Conservation (phyloP, 2,329 filamentous ascomycete species). For the Microthyrium microscopicum region DNA sequence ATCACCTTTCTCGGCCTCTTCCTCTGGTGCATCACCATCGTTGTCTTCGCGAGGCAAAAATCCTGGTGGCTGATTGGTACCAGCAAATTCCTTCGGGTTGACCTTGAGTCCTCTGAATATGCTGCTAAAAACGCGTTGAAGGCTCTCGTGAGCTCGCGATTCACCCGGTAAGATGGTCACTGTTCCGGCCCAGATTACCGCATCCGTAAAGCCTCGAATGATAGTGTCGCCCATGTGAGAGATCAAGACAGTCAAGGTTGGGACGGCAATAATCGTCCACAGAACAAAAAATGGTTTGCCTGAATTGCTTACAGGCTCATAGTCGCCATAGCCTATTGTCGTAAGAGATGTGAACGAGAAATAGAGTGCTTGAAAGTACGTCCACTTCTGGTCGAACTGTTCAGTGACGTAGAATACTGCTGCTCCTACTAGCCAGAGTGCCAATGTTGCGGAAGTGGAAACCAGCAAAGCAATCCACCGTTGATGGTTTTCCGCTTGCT, state of each 20-base stretch:
- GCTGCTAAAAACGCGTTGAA: conserved; percentile 2
- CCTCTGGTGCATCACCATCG: neutral
- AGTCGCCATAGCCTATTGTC: conserved; percentile 40
- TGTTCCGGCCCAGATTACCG: conserved; percentile 38
- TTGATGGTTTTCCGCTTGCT: conserved; percentile 18
- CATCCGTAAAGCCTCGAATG: conserved; percentile 35
- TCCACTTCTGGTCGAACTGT: conserved; percentile 28
- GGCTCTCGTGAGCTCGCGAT: conserved; percentile 9
- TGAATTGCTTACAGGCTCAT: conserved; percentile 28
- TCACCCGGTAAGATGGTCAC: conserved; percentile 38
- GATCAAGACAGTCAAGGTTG: conserved; percentile 37
- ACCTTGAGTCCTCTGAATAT: neutral
- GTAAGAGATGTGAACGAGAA: conserved; percentile 36
- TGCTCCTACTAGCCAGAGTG: conserved; percentile 32
- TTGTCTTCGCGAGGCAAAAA: neutral
- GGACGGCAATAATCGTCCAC: conserved; percentile 38
- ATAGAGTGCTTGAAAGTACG: conserved; percentile 35
- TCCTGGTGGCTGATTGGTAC: conserved; percentile 1
- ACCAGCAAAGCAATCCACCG: conserved; percentile 24
- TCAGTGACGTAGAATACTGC: conserved; percentile 33
- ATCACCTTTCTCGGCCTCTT: conserved; percentile 3
- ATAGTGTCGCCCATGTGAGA: conserved; percentile 38
- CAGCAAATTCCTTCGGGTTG: neutral
- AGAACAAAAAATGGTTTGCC: conserved; percentile 40
- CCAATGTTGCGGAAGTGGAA: conserved; percentile 21